These are phyloP conservation scores for Exophiala mesophila DNA, from an alignment of 2,329 filamentous ascomycete species.

Conservation along the genomic window DNA sequence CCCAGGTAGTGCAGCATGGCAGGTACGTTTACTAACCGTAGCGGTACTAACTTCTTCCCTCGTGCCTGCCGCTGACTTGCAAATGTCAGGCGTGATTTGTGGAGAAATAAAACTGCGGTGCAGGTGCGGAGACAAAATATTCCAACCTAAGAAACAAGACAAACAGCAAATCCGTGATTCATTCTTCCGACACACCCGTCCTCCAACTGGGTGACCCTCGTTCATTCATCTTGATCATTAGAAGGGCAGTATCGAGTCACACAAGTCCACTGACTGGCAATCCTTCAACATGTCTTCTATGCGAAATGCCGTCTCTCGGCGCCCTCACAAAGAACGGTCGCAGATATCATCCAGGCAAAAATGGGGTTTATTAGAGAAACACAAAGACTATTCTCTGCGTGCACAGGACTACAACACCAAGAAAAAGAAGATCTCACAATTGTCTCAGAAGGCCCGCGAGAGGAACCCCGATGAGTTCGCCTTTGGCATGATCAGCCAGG, in stretches of 20 bases:
- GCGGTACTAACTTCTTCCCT: too few species aligned
- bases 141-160: neutral
- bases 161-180: too few species aligned
- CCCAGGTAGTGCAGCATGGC: too few species aligned
- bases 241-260: too few species aligned
- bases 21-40: too few species aligned
- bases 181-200: too few species aligned
- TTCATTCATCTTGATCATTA: too few species aligned
- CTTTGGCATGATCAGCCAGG: slow-evolving; percentile 58
- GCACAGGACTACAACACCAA: slow-evolving; percentile 61
- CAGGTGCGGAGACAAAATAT: neutral
- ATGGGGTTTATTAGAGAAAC: slow-evolving; percentile 91
- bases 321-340: slow-evolving; percentile 83
- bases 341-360: slow-evolving; percentile 78
- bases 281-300: slow-evolving; percentile 52
- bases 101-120: too few species aligned
- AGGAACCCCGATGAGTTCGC: slow-evolving; percentile 64
- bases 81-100: too few species aligned
- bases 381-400: slow-evolving; percentile 71
- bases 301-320: slow-evolving; percentile 65
- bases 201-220: too few species aligned
- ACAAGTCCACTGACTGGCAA: too few species aligned
- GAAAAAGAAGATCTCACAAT: slow-evolving; percentile 54
- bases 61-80: too few species aligned
- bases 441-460: slow-evolving; percentile 56